Base-by-base conservation (phyloP, 2,329 filamentous ascomycete species). In the Hypomyces rosellus region DNA sequence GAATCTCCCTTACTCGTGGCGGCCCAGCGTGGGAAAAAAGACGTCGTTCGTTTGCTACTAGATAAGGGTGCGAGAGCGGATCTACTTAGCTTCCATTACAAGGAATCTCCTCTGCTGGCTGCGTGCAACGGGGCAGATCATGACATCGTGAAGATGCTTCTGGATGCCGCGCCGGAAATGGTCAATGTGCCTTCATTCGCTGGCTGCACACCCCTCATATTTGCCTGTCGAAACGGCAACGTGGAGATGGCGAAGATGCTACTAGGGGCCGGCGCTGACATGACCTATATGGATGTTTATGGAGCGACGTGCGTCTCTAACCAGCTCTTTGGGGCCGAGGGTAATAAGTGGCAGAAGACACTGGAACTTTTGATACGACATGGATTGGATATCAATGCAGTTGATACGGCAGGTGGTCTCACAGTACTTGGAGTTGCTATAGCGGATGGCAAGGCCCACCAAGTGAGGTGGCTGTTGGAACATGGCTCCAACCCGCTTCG, bases 401-500 rank as follows among this genome's bases (percentile, higher is more conserved):
- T 57, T 1, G 44, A 53, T 18, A 47, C 37, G n/a, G 42, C 49
- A 5, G 20, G 34, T 6, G 58, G 58, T 5, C 44, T 52, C 16
- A 60, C 54, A 6, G 42, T 53, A 6, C 54, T 62, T 3, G 55
- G 54, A 9, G 43, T 51, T 43, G 59, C 58, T 0, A 56, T 59
- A 18, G 37, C 20, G 3, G 45, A 36, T 13, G 52, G 56, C 15
- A 45, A 54, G 14, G 36, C 50, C 5, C 45, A 47, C 15, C 34
- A 57, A 20, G 57, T 61, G 18, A 49, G 49, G 22, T 57, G 55
- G 49, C 42, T 62, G 22, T 54, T 60, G 4, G 50, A 55, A 8
- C 54, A 52, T 11, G 60, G 60, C 2, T 59, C 55, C 7, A 53
- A 62, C 48, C 58, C 56, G 13, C 16, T 54, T 5, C 57, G 51